Base-by-base conservation (phyloP, 345 rosid genomes). In the Eucalyptus caleyi region DNA sequence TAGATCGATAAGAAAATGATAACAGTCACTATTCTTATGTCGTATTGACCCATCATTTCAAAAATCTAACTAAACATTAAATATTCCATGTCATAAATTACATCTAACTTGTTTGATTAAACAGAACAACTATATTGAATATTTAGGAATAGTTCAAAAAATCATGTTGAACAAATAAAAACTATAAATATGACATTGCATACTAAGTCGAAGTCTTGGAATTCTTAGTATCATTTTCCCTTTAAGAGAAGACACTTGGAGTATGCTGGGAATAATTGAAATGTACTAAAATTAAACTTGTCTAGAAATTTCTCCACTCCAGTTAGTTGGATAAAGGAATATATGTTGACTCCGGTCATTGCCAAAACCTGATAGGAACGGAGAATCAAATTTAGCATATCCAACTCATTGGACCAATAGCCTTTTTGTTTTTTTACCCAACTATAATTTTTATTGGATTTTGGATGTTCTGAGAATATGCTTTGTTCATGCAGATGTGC, bases 41-140 rank as follows among this genome's bases (percentile, higher is more conserved):
- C 3, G 19, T 62, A 13, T 30, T 62, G 18, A 30, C 34, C 16
- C 72, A 62, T 62, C 1, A 30, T 62, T 62, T 13, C 0, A 62
- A 62, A 62, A 62, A 0, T 62, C 34, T 2, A 62, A 62, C 34
- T 62, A 14, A 15, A 32, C 72, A 62, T 30, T 30, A 30, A 62
- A 62, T 62, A 30, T 30, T 12, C 34, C 72, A 30, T 30, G 72
- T 30, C 72, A 62, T 62, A 1, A 62, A 62, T 62, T 62, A 30
- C 34, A 62, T 62, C 0, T 62, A 1, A 62, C 34, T 30, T 62
- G 72, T 30, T 62, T 27, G 16, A 62, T 30, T 30, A 62, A 62
- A 62, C 2, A 30, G 14, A 30, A 62, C 0, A 0, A 12, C 2
- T 62, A 30, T 15, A 30, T 2, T 62, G 1, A 62, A 62, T 30